Percentiles rank a stretch among this genome's conserved stretches.
These are phyloP conservation scores for Backusella liffmaniae DNA, from an alignment of 192 early-diverging fungal genomes.

Conservation along the genomic window DNA sequence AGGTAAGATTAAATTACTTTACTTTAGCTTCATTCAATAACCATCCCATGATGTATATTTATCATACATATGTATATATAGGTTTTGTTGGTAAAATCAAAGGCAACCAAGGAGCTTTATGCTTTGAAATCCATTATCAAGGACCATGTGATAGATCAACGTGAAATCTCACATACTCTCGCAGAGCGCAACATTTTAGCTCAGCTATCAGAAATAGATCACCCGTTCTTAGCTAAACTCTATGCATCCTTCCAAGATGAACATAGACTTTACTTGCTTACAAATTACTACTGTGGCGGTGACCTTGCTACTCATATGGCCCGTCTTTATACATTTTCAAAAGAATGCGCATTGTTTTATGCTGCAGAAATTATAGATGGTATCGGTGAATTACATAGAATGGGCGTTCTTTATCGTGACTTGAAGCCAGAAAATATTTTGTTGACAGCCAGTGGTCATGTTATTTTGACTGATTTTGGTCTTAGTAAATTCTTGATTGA, in stretches of 20 bases:
- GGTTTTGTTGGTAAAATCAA: conserved; percentile 48
- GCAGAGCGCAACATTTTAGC: conserved; percentile 82
- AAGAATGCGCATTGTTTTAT: conserved; percentile 82
- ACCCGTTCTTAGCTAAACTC: conserved; percentile 91
- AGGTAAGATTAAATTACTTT: conserved; percentile 35
- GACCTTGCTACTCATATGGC: conserved; percentile 88
- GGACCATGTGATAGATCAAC: conserved; percentile 64
- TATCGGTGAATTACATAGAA: conserved; percentile 80
- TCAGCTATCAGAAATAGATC: conserved; percentile 62
- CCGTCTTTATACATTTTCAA: conserved; percentile 51
- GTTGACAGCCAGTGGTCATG: conserved; percentile 71
- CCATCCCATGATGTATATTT: not conserved
- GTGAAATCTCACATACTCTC: conserved; percentile 75
- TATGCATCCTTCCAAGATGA: conserved; percentile 89
- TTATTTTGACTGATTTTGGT: conserved; percentile 91
- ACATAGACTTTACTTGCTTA: conserved; percentile 80
- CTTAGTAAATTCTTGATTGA: conserved; percentile 67
- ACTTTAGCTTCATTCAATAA: conserved; percentile 4
- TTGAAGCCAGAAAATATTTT: conserved; percentile 77
- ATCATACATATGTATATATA: conserved; percentile 12
- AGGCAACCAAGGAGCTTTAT: conserved; percentile 40
- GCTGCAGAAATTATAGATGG: conserved; percentile 84
- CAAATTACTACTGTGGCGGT: conserved; percentile 88
- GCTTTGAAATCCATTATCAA: conserved; percentile 57
- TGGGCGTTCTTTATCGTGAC: conserved; percentile 89